phyloP scores from a whole-genome alignment of 139 green algal genomes.

The Yamagishiella unicocca region DNA sequence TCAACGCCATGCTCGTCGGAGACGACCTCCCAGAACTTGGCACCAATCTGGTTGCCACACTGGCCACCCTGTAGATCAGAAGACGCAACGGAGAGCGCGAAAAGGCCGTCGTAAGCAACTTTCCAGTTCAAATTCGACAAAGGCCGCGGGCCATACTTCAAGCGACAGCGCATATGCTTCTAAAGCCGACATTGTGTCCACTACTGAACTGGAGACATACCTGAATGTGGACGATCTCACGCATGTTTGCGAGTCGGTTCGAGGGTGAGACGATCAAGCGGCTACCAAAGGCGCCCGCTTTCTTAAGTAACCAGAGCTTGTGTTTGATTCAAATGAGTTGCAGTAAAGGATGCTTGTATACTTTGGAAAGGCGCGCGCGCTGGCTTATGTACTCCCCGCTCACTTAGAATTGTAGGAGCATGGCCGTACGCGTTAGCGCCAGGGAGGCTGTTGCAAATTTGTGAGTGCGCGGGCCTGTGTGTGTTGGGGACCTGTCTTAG shows the following conservation, averaged over 20 bases:
- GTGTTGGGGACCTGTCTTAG: no score
- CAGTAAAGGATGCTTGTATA: neutral
- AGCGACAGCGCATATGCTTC: neutral
- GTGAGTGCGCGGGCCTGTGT: no score
- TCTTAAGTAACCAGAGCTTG: neutral
- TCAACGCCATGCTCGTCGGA: slow-evolving; percentile 91
- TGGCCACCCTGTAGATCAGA: slow-evolving; percentile 81
- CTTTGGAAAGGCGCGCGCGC: neutral
- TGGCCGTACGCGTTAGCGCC: no score
- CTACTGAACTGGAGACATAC: neutral
- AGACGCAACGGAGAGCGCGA: neutral
- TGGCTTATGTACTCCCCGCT: neutral
- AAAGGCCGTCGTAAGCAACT: neutral
- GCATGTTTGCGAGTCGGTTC: slow-evolving; percentile 37
- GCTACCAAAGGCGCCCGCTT: neutral
- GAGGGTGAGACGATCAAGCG: neutral
- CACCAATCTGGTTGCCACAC: slow-evolving; percentile 98
- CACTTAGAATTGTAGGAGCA: neutral
- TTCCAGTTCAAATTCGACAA: no score
- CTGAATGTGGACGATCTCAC: slow-evolving; percentile 96
- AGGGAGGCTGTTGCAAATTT: no score
- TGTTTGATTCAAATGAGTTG: neutral
- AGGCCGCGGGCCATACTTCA: no score
- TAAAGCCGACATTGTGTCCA: neutral
- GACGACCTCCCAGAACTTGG: slow-evolving; percentile 96